Base-by-base conservation (phyloP, 495 filamentous ascomycete genomes). In the Penicillium antarcticum region DNA sequence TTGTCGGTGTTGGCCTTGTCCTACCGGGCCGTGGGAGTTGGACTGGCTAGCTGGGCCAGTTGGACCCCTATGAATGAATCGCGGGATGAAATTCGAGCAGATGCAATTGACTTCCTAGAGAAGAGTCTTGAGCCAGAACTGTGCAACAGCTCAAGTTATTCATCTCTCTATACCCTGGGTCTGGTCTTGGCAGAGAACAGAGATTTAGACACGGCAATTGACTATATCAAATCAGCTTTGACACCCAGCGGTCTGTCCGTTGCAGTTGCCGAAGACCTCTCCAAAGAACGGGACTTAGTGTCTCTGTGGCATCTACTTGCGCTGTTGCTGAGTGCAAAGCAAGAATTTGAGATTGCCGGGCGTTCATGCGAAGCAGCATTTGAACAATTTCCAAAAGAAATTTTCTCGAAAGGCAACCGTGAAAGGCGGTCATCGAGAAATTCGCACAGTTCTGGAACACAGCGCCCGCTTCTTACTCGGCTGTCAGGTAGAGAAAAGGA, bases 311-410 rank as follows among this genome's bases (percentile, higher is more conserved):
- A 98, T 69, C 74, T 97, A 3, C 80, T 97, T 43, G 85, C 89
- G 2, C 72, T 97, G 32, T 72, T 97, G 24, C 76, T 97, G 8
- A 96, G 89, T 59, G 88, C 91, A 8, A 85, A 85, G 53, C 86
- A 95, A 36, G 89, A 96, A 32, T 97, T 89, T 62, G 73, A 82
- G 37, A 84, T 86, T 58, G 91, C 94, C 11, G 79, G 81, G 17
- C 83, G 83, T 33, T 84, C 89, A 2, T 96, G 91, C 56, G 87
- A 94, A 65, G 91, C 88, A 11, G 92, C 92, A 7, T 89, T 96
- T 58, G 89, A 96, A 43, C 87, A 92, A 60, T 95, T 91, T 63
- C 71, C 75, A 12, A 48, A 80, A 41, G 80, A 80, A 2, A 63
- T 74, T 13, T 79, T 82, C 14, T 71, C 84, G 3, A 83, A 84